Percentiles rank a stretch among this genome's conserved stretches.
Evolutionary conservation across 2,329 filamentous ascomycete genomes (phyloP).

Genomic region (Neonectria sp.): DNA sequence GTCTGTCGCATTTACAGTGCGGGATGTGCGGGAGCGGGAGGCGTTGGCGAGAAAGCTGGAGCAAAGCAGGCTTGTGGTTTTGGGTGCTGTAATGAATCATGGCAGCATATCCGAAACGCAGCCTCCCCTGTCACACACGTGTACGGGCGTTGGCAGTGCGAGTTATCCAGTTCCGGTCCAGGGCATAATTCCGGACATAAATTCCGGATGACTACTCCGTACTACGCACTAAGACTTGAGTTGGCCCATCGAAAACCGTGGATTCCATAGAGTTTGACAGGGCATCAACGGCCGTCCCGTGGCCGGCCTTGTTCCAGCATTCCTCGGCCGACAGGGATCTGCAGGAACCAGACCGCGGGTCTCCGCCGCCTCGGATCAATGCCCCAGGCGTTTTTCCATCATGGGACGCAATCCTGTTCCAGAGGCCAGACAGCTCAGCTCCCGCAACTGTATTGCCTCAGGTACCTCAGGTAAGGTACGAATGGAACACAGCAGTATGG

Average conservation of each 20-base stretch:
- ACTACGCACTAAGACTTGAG: neutral
- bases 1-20: constrained; percentile 27
- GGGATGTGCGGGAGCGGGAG: constrained; percentile 19
- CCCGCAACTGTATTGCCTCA: constrained; percentile 17
- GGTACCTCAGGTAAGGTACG: constrained; percentile 6
- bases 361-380: constrained; percentile 30
- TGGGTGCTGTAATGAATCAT: neutral
- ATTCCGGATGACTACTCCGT: neutral
- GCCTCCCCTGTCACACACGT: constrained; percentile 43
- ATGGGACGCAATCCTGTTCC: constrained; percentile 1
- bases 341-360: constrained; percentile 30
- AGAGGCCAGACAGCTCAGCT: neutral
- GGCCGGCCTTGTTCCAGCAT: constrained; percentile 2
- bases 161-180: neutral
- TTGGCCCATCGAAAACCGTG: neutral
- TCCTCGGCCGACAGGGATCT: constrained; percentile 20
- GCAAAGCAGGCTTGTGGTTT: constrained; percentile 1
- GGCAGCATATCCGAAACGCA: constrained; percentile 42
- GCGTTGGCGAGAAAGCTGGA: constrained; percentile 4
- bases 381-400: constrained; percentile 18
- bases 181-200: constrained; percentile 31
- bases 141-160: constrained; percentile 31
- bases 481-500: constrained; percentile 4
- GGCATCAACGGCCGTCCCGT: constrained; percentile 18
- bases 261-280: constrained; percentile 5